Percentiles rank a stretch among this genome's conserved stretches.
phyloP scores from a whole-genome alignment of 257 asterid genomes.

The Solanum tacnaense region DNA sequence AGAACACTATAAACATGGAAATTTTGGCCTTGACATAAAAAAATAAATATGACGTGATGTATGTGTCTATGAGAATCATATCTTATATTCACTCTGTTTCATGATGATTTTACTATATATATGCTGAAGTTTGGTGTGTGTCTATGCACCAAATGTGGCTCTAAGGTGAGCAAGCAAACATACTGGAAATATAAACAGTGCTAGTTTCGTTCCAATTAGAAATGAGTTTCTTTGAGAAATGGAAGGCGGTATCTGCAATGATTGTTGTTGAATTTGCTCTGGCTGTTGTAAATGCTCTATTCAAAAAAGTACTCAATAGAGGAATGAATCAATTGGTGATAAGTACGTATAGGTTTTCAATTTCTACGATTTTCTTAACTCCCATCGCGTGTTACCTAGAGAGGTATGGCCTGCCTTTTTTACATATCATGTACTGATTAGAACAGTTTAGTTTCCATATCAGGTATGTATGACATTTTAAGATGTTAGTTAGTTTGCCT shows the following conservation, averaged over 20 bases:
- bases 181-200: background rate
- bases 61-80: background rate
- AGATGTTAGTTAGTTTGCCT: constrained; percentile 7
- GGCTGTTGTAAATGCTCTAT: background rate
- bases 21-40: background rate
- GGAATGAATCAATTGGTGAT: constrained; percentile 2
- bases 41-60: background rate
- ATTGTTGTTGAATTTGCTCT: background rate
- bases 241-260: constrained; percentile 2
- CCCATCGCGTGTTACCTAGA: background rate
- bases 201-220: background rate
- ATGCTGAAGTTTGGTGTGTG: background rate
- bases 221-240: constrained; percentile 1
- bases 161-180: background rate
- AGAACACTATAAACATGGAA: too few species aligned
- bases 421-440: background rate
- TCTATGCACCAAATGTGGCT: background rate
- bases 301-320: background rate
- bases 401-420: background rate
- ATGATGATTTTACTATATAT: background rate
- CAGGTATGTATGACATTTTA: background rate
- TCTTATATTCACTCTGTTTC: background rate
- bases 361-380: background rate
- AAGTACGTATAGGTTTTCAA: background rate
- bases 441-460: background rate